Evolutionary conservation across 2,329 filamentous ascomycete genomes (phyloP).

Genomic region (Tolypocladium amazonense): DNA sequence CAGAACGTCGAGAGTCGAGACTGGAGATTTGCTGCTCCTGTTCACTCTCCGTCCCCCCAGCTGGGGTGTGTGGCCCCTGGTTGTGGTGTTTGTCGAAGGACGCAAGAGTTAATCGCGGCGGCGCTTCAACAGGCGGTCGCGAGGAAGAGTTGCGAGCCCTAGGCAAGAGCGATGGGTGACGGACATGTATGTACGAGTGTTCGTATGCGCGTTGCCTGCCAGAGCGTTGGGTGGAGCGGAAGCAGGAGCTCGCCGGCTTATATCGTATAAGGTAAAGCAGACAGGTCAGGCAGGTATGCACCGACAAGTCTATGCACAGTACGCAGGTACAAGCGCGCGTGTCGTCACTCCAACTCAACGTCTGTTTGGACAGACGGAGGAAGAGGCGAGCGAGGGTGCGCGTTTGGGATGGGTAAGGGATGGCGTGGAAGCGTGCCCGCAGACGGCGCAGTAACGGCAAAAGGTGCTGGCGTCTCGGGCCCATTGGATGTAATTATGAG

Average conservation of each 20-base stretch:
- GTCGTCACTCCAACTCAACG: neutral
- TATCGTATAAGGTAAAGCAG: neutral
- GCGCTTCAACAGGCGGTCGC: neutral
- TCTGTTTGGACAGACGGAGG: neutral
- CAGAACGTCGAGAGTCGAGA: neutral
- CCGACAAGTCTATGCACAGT: neutral
- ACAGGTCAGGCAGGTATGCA: neutral
- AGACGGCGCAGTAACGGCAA: neutral
- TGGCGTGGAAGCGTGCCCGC: neutral
- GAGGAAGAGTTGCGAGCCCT: neutral
- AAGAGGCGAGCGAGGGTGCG: neutral
- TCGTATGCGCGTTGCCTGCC: neutral
- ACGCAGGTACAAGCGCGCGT: neutral
- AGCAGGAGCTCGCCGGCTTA: neutral
- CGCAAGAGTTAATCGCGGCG: neutral
- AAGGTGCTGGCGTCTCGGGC: neutral
- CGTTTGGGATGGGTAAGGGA: neutral
- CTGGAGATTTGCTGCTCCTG: neutral
- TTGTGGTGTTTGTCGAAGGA: neutral
- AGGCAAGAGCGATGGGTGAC: neutral
- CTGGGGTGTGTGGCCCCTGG: neutral
- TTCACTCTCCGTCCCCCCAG: neutral
- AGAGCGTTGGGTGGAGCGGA: neutral
- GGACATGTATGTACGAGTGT: neutral
- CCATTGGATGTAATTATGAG: constrained; percentile 1